Base-by-base conservation (phyloP, 257 asterid species). In the Ajuga chamaepitys region DNA sequence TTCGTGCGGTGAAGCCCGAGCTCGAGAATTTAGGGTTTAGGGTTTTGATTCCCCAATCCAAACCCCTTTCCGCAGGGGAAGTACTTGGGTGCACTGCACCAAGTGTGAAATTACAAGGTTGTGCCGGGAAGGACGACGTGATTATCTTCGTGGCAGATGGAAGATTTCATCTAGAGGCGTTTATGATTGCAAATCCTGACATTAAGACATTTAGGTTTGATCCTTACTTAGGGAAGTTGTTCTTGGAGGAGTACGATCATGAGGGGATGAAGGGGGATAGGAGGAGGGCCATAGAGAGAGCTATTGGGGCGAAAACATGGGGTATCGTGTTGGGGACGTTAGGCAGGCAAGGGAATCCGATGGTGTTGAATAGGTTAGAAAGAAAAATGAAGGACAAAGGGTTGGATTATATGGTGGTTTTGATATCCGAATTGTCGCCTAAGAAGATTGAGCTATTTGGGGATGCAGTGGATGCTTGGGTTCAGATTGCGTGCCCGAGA, bases 21-120 rank as follows among this genome's bases (percentile, higher is more conserved):
- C 83, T 93, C 16, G 95, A 89, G 74, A 83, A 79, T 18, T 53
- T 85, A 22, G 97, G 97, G 82, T 93, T 93, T 80, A 81, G 76
- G 81, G 87, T 89, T 66, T 71, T 89, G 67, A 71, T 89, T 35
- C 99, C 97, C 26, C 97, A 93, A 58, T 77, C 96, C 0, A 93
- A 82, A 73, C 99, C 99, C n/a, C 79, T 93, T 45, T 93, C 99
- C 3, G 99, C 95, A 1, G 99, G 97, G 68, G 97, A 93, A 55
- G 97, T 93, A 9, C 88, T 93, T 0, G 97, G 97, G 4, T 93
- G 99, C 81, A 93, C 96, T 37, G 99, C 99, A 7, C 97, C 99
- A 3, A 84, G 75, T 52, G 81, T 93, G 71, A 76, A 68, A 66
- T 50, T 71, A 61, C 75, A 75, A 8, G 47, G 13, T n/a, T 32